Percentiles rank a stretch among this genome's conserved stretches.
Evolutionary conservation across 305 asterid species (phyloP).

Genomic region (Fraxinus greggii): DNA sequence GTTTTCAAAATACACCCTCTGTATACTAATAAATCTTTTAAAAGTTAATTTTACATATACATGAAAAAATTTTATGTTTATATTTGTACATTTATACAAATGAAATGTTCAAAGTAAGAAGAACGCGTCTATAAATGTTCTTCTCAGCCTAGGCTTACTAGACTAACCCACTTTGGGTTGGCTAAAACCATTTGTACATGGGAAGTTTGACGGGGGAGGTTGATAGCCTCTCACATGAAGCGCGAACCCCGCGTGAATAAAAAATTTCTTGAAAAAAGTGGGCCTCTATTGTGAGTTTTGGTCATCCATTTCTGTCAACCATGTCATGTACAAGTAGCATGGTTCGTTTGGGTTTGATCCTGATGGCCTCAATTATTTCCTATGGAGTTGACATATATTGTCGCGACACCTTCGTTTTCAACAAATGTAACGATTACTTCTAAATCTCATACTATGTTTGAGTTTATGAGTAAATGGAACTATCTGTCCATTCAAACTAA

Average conservation of each 20-base stretch:
- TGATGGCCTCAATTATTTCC: slow-evolving; percentile 21
- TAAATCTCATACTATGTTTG: neutral
- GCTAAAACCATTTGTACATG: no score
- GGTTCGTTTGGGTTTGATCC: slow-evolving; percentile 18
- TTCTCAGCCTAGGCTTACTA: neutral
- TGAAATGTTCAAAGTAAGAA: neutral
- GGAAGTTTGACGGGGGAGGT: no score
- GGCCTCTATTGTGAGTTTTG: no score
- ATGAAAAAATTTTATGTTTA: neutral
- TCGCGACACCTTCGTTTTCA: neutral
- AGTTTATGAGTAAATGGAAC: neutral
- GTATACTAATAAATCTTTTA: neutral
- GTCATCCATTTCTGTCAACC: no score
- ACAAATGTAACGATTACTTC: neutral
- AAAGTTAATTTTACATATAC: neutral
- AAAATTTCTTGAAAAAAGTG: no score
- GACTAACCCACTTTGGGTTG: slow-evolving; percentile 18
- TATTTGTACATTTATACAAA: neutral
- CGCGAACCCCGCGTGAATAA: no score
- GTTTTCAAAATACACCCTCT: neutral
- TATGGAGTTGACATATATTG: slow-evolving; percentile 1
- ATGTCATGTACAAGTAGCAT: no score
- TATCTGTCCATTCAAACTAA: neutral
- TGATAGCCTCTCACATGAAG: no score
- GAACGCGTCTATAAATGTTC: neutral